These are phyloP conservation scores for Styphnolobium japonicum DNA, from an alignment of 306 rosid species.

Conservation along the genomic window DNA sequence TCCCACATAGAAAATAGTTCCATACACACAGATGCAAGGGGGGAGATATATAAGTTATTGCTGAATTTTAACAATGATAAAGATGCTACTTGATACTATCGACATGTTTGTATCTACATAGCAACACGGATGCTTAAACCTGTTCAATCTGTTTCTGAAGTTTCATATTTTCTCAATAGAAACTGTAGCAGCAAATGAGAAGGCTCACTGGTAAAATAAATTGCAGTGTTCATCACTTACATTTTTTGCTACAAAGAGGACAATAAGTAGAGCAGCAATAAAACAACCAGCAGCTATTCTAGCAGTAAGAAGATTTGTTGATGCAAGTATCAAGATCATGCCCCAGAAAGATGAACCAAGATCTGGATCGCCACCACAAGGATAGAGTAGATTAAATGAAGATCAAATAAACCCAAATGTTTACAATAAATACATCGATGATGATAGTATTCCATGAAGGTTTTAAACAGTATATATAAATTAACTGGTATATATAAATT, in stretches of 20 bases:
- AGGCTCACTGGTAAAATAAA: neutral
- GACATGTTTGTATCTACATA: neutral
- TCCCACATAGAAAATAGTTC: neutral
- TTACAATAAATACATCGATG: neutral
- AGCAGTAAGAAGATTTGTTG: conserved; percentile 63
- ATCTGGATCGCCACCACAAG: conserved; percentile 35
- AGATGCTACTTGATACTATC: neutral
- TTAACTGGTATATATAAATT: neutral
- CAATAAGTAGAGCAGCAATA: conserved; percentile 48
- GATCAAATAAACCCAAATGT: neutral
- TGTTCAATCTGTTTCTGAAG: neutral
- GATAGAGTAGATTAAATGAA: conserved; percentile 10
- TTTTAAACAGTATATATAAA: neutral
- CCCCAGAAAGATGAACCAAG: conserved; percentile 79
- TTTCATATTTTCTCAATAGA: neutral
- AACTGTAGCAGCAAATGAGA: neutral
- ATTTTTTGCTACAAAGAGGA: conserved; percentile 59
- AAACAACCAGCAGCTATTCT: conserved; percentile 73
- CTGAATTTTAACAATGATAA: neutral
- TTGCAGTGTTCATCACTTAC: conserved; percentile 30
- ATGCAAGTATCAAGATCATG: conserved; percentile 65
- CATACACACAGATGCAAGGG: neutral
- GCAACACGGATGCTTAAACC: neutral
- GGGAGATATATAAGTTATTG: neutral
- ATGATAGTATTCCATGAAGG: neutral